Evolutionary conservation across 495 filamentous ascomycete species (phyloP).

Genomic region (Neurospora sublineolata): DNA sequence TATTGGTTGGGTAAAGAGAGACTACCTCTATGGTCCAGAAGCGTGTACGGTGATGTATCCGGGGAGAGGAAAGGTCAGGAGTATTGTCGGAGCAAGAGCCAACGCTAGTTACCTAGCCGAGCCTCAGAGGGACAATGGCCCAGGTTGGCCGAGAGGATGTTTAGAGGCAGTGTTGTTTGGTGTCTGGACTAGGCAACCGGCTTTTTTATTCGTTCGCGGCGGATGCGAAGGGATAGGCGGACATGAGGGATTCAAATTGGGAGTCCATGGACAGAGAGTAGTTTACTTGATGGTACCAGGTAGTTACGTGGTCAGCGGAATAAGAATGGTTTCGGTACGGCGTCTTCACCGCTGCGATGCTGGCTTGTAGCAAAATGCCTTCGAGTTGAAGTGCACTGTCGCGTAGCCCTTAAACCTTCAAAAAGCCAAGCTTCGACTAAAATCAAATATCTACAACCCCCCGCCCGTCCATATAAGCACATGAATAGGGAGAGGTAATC

Average conservation of each 20-base stretch:
- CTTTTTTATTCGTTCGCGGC: background rate
- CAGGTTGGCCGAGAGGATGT: background rate
- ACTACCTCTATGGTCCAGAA: background rate
- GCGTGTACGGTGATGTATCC: background rate
- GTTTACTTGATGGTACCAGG: background rate
- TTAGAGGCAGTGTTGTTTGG: background rate
- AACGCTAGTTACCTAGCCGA: background rate
- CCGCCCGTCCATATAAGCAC: no score
- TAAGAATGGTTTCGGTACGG: background rate
- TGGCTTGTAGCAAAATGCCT: background rate
- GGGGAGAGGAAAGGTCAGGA: background rate
- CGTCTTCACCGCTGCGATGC: background rate
- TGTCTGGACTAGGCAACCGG: background rate
- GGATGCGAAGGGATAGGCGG: background rate
- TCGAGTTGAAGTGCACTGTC: background rate
- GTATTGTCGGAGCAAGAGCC: background rate
- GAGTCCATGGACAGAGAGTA: background rate
- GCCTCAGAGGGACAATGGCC: background rate
- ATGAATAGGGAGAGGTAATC: no score
- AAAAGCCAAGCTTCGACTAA: no score
- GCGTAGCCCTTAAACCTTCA: background rate
- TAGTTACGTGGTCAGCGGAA: background rate
- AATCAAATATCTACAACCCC: no score
- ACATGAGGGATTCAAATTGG: background rate
- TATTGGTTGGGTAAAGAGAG: background rate